Base-by-base conservation (phyloP, 768 basidiomycete species). In the Mycena kentingensis region DNA sequence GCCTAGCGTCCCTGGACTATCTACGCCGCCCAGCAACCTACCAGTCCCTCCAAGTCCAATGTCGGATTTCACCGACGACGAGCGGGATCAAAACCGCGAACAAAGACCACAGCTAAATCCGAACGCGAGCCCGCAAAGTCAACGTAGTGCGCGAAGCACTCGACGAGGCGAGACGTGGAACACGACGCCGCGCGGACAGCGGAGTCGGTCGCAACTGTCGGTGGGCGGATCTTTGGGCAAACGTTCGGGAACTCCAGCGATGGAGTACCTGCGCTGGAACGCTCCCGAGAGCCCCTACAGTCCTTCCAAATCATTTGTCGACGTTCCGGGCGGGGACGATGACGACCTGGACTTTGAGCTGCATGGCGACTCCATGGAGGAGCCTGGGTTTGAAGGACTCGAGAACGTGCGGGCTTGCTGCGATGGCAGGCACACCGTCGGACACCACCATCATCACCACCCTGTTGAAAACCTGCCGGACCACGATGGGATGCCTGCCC, bases 401-500 rank as follows among this genome's bases (percentile, higher is more conserved):
- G 95, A 98, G 73, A 98, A 98, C 63, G 94, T 98, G 19, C 81
- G 96, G 21, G 93, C 89, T 1, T 93, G 91, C 66, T 93, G 90
- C 62, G 90, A 92, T 66, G 91, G 90, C 18, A 78, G 83, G 46
- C 92, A 94, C 68, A 93, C 90, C 1, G 90, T 94, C 16, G 90
- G 90, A 0, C 80, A 81, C 48, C 70, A 76, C 49, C 69, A 71
- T 21, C 58, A 68, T 58, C 51, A 56, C 58, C 27, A 51, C 41
- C 63, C 60, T 28, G 61, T 63, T 25, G 58, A 60, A 31, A 76
- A 75, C 22, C 60, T 70, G 32, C 54, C 73, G 55, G 60, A 67
- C 22, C 27, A 12, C 38, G 66, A 73, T 25, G 57, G 57, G 19
- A 55, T 51, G 50, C 68, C 72, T 13, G 67, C 63, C 27, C 82